Percentiles rank a stretch among this genome's conserved stretches.
These are phyloP conservation scores for Ilyonectria mors-panacis DNA, from an alignment of 2,329 filamentous ascomycete species.

Conservation along the genomic window DNA sequence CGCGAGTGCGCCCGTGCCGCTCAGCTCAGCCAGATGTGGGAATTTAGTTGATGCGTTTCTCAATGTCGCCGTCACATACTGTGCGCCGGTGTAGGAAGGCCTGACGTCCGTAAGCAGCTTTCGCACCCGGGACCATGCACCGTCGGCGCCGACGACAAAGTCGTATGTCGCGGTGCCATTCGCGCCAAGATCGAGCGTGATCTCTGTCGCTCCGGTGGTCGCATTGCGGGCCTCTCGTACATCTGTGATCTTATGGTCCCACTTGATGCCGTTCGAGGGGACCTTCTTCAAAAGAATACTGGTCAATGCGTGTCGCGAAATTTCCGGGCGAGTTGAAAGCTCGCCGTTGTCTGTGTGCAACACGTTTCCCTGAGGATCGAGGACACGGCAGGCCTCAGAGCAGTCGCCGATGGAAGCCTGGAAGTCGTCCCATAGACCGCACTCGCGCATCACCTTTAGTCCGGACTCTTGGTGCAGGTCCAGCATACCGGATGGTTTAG, in stretches of 20 bases:
- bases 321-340: constrained; percentile 53
- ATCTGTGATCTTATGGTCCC: constrained; percentile 44
- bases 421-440: constrained; percentile 64
- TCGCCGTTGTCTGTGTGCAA: constrained; percentile 34
- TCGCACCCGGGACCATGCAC: constrained; percentile 52
- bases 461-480: constrained; percentile 67
- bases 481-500: constrained; percentile 61
- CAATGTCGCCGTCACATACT: constrained; percentile 55
- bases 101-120: constrained; percentile 52
- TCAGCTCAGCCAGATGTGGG: constrained; percentile 55
- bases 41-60: constrained; percentile 51
- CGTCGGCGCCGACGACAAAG: constrained; percentile 36
- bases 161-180: constrained; percentile 16
- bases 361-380: constrained; percentile 48
- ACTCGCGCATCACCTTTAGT: constrained; percentile 63
- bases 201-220: background rate
- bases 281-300: constrained; percentile 53
- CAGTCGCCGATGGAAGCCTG: constrained; percentile 53
- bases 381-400: constrained; percentile 33
- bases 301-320: constrained; percentile 54
- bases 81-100: constrained; percentile 58
- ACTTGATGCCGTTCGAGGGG: constrained; percentile 53
- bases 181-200: constrained; percentile 18
- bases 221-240: background rate
- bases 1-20: constrained; percentile 57